These are phyloP conservation scores for Phytophthora ramorum DNA, from an alignment of 352 stramenopile genomes.

Conservation along the genomic window DNA sequence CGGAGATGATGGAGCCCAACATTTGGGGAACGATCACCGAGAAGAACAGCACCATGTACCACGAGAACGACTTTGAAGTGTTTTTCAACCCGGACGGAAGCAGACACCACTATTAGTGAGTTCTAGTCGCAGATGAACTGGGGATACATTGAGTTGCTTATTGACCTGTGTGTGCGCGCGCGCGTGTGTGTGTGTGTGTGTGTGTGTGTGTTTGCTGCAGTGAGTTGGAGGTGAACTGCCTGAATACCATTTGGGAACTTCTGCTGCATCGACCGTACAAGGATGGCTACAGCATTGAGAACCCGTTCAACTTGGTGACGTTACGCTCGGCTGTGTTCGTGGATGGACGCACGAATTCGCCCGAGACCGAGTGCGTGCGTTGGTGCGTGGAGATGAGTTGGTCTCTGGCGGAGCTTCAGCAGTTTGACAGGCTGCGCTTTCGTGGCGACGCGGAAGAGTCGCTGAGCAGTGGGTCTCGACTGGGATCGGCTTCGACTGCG, in stretches of 20 bases:
- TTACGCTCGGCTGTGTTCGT: slow-evolving; percentile 64
- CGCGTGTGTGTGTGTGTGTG: neutral
- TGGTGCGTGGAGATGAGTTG: slow-evolving; percentile 90
- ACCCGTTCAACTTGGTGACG: slow-evolving; percentile 70
- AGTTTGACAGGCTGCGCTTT: slow-evolving; percentile 56
- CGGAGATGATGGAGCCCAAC: slow-evolving; percentile 67
- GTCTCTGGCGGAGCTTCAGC: slow-evolving; percentile 67
- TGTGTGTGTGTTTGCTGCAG: slow-evolving; percentile 29
- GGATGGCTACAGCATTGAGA: slow-evolving; percentile 83
- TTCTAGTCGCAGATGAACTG: neutral
- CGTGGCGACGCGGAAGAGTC: slow-evolving; percentile 14
- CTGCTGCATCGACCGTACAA: slow-evolving; percentile 90
- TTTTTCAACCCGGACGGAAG: slow-evolving; percentile 90
- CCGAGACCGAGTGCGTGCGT: slow-evolving; percentile 56
- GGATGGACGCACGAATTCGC: slow-evolving; percentile 79
- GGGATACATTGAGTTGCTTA: neutral
- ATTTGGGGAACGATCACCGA: slow-evolving; percentile 80
- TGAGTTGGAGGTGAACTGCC: slow-evolving; percentile 92
- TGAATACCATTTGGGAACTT: slow-evolving; percentile 93
- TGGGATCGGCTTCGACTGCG: slow-evolving; percentile 8
- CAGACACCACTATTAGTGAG: slow-evolving; percentile 89
- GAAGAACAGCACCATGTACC: slow-evolving; percentile 84
- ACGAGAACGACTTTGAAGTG: slow-evolving; percentile 94
- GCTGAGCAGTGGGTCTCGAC: neutral
- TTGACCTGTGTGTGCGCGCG: no score